These are phyloP conservation scores for Plantago lanceolata DNA, from an alignment of 305 asterid genomes.

Conservation along the genomic window DNA sequence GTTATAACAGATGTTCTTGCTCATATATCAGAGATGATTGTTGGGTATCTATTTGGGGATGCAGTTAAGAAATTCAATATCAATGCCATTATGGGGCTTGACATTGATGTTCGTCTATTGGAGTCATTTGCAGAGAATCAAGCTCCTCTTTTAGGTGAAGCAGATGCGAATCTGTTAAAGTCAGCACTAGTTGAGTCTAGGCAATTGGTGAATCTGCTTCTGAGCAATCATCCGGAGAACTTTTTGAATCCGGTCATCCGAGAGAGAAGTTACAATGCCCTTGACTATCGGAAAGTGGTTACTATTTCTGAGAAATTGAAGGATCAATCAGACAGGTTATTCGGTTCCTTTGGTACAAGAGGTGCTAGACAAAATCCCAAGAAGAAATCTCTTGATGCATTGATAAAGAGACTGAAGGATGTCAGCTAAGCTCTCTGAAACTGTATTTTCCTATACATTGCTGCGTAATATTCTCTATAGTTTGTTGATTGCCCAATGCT, in stretches of 20 bases:
- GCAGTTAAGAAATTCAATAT: conserved; percentile 70
- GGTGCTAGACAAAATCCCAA: conserved; percentile 81
- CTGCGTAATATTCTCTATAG: conserved; percentile 13
- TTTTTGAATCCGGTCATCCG: conserved; percentile 86
- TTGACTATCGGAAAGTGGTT: conserved; percentile 79
- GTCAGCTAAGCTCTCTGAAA: conserved; percentile 43
- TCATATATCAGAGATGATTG: conserved; percentile 85
- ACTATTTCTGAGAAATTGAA: conserved; percentile 78
- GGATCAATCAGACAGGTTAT: conserved; percentile 83
- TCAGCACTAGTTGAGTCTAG: conserved; percentile 75
- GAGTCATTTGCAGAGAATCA: conserved; percentile 94
- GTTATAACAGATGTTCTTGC: conserved; percentile 78
- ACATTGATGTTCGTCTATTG: conserved; percentile 67
- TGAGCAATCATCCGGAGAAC: conserved; percentile 91
- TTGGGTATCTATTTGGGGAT: conserved; percentile 70
- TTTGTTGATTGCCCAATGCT: conserved; percentile 32
- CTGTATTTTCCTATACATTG: conserved; percentile 27
- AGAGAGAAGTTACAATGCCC: conserved; percentile 75
- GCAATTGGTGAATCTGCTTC: conserved; percentile 82
- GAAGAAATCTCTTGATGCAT: conserved; percentile 87
- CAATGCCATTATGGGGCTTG: conserved; percentile 70
- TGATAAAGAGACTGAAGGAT: conserved; percentile 88
- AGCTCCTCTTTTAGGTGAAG: conserved; percentile 60
- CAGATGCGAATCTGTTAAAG: conserved; percentile 60
- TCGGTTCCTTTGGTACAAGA: conserved; percentile 84